phyloP scores from a whole-genome alignment of 495 filamentous ascomycete genomes.

The Pyrenopolyporus hunteri region DNA sequence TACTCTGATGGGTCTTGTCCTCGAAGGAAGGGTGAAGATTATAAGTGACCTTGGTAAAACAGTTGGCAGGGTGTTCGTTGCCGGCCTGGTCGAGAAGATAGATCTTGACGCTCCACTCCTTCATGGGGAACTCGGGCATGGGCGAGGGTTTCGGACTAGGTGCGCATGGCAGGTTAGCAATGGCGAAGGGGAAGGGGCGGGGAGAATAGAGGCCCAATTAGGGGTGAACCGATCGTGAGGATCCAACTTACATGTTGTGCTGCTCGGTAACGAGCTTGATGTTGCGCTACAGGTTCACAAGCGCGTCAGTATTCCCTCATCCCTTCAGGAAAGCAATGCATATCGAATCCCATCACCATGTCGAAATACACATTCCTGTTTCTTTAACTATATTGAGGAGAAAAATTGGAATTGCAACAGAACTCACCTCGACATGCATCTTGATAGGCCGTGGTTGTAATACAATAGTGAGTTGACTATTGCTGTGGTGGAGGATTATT shows the following conservation, averaged over 20 bases:
- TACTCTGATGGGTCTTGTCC: slow-evolving; percentile 77
- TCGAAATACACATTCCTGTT: too few relatives aligned
- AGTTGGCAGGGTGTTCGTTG: slow-evolving; percentile 73
- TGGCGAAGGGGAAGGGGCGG: background rate
- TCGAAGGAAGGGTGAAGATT: slow-evolving; percentile 93
- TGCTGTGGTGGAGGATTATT: background rate
- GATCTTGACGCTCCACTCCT: slow-evolving; percentile 72
- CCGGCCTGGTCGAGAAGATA: slow-evolving; percentile 65
- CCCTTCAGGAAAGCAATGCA: background rate
- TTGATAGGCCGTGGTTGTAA: background rate
- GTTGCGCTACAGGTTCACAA: slow-evolving; percentile 61
- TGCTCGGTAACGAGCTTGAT: slow-evolving; percentile 94
- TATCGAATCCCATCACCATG: background rate
- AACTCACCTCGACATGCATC: slow-evolving; percentile 39
- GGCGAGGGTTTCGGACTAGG: slow-evolving; percentile 70
- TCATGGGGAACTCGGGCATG: slow-evolving; percentile 89
- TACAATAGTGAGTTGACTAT: background rate
- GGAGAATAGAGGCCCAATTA: slow-evolving; percentile 8
- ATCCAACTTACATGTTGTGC: slow-evolving; percentile 79
- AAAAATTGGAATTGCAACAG: background rate
- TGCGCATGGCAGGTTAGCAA: slow-evolving; percentile 32
- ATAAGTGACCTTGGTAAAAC: slow-evolving; percentile 92
- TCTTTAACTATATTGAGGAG: background rate
- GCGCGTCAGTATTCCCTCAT: slow-evolving; percentile 32
- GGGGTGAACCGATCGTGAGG: background rate